phyloP scores from a whole-genome alignment of 2,329 filamentous ascomycete species.

The Pseudogymnoascus verrucosus region DNA sequence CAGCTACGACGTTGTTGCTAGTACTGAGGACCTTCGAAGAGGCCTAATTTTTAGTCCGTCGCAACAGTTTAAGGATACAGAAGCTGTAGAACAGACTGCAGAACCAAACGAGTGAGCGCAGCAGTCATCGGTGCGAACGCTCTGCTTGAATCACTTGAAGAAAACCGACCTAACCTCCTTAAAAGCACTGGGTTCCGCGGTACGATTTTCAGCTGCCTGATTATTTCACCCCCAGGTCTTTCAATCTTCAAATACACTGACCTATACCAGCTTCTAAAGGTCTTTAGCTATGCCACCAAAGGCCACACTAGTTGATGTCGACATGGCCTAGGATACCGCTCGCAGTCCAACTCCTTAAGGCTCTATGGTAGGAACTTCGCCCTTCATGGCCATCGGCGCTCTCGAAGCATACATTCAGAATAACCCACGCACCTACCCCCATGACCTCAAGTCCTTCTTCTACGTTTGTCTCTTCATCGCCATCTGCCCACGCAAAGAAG shows the following conservation, averaged over 20 bases:
- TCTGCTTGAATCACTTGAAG: too few relatives aligned
- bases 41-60: slow-evolving; percentile 20
- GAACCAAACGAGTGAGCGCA: not conserved
- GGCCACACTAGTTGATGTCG: slow-evolving; percentile 22
- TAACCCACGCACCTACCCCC: slow-evolving; percentile 19
- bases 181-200: not conserved
- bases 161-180: not conserved
- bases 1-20: slow-evolving; percentile 23
- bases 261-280: slow-evolving; percentile 18
- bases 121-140: slow-evolving; percentile 10
- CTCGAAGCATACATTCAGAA: not conserved
- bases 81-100: slow-evolving; percentile 8
- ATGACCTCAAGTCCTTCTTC: slow-evolving; percentile 23
- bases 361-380: not conserved
- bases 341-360: slow-evolving; percentile 8
- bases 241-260: slow-evolving; percentile 19
- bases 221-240: slow-evolving; percentile 22
- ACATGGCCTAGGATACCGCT: slow-evolving; percentile 17
- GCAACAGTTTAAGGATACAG: slow-evolving; percentile 17
- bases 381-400: not conserved
- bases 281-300: slow-evolving; percentile 18
- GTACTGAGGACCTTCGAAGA: slow-evolving; percentile 22
- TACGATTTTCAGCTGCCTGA: slow-evolving; percentile 17
- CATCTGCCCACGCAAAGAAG: slow-evolving; percentile 15
- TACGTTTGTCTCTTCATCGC: slow-evolving; percentile 21